Evolutionary conservation across 1,139 yeast species (phyloP), one percentile per base, ranked within the genome.

Genomic region (Suhomyces atakaporum): DNA sequence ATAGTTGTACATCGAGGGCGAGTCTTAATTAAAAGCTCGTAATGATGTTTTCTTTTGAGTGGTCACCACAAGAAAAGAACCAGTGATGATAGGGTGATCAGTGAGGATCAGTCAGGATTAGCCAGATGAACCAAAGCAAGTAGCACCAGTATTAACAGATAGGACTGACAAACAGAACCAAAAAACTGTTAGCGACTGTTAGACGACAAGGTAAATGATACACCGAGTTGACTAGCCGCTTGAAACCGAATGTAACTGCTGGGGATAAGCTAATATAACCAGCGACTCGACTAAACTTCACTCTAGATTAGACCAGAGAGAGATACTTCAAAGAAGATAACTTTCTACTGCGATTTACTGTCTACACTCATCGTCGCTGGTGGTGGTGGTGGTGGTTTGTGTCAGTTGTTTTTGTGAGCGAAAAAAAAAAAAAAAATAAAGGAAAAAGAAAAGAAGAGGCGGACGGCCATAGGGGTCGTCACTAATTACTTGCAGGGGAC

Each of bases 1-100:
- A 42, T 54, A 58, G 40, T 52, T 51, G 32, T 11, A 24, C 26
- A 24, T 44, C 45, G 27, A 52, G 48, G 21, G 26, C 39, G 37
- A 42, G 27, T 33, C 47, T 42, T 40, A 43, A 37, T 38, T 33
- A 42, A 40, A 40, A 42, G 43, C 44, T 42, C 45, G 44, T 19
- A 9, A 19, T 19, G 21, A 7, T 19, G n/a, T n/a, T n/a, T n/a
- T n/a, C n/a, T n/a, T n/a, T n/a, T n/a, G n/a, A n/a, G n/a, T n/a
- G n/a, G n/a, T n/a, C 21, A 7, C 7, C 7, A 19, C 21, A 19
- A 9, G 21, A 19, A 19, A 19, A 19, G 9, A 9, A 22, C 12
- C n/a, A 22, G 24, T 9, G 10, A 7, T n/a, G 24, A n/a, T 10
- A 10, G 24, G 24, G 7, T 7, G 24, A 22, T 22, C 11, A 10